phyloP scores from a whole-genome alignment of 2,329 filamentous ascomycete species.

The Trichocomaceae sp. region DNA sequence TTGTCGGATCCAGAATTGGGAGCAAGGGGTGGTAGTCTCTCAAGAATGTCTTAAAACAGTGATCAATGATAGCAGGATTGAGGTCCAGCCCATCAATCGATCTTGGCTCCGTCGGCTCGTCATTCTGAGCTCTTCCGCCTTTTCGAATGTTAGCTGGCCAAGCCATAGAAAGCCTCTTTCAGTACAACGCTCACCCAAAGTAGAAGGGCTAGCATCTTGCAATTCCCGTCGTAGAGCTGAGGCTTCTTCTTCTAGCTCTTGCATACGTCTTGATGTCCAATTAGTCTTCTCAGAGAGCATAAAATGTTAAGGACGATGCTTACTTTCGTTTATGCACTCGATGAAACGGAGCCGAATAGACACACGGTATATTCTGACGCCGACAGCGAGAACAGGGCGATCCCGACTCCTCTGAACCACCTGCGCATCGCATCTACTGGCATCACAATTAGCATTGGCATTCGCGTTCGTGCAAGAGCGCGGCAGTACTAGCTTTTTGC shows the following conservation, averaged over 20 bases:
- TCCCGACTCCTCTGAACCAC: background rate
- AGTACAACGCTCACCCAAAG: background rate
- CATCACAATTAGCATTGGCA: background rate
- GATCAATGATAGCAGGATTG: background rate
- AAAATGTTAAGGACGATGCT: background rate
- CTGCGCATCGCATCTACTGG: background rate
- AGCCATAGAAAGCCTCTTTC: background rate
- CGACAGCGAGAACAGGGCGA: background rate
- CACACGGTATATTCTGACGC: background rate
- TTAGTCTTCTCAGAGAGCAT: background rate
- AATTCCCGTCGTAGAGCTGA: background rate
- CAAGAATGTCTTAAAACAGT: background rate
- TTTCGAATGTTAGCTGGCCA: background rate
- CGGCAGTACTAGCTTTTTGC: background rate
- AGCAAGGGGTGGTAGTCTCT: background rate
- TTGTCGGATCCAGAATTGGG: background rate
- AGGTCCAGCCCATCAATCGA: background rate
- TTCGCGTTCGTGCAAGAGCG: background rate
- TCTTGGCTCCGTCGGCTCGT: background rate
- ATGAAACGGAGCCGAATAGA: constrained; percentile 1
- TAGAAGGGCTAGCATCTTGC: background rate
- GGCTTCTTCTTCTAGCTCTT: background rate
- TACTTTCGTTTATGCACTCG: constrained; percentile 1
- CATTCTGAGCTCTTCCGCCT: background rate
- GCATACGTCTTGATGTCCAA: background rate